phyloP scores from a whole-genome alignment of 2,329 filamentous ascomycete genomes.

The Dryadomyces sulphureus region DNA sequence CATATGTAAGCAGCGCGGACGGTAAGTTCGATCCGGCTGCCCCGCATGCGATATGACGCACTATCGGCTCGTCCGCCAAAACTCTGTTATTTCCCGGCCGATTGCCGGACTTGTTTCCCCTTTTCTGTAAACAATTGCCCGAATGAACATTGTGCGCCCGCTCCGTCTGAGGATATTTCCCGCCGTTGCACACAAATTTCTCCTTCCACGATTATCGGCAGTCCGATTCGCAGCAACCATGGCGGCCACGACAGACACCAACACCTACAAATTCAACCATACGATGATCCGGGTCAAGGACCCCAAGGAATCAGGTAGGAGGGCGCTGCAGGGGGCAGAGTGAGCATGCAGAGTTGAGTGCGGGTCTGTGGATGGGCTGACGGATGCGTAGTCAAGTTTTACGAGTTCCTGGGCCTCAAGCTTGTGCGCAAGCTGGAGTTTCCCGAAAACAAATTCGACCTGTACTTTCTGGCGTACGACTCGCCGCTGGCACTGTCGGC shows the following conservation, averaged over 20 bases:
- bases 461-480: constrained; percentile 92
- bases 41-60: background rate
- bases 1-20: no score
- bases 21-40: background rate
- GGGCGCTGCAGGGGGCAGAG: background rate
- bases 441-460: constrained; percentile 80
- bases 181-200: background rate
- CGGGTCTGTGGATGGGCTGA: background rate
- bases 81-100: background rate
- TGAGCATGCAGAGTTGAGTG: background rate
- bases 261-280: constrained; percentile 76
- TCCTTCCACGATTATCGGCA: background rate
- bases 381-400: constrained; percentile 58
- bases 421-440: constrained; percentile 67
- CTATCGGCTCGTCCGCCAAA: background rate
- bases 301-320: constrained; percentile 59
- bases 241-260: constrained; percentile 57
- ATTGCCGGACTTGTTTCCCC: background rate
- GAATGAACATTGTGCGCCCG: background rate
- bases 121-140: background rate
- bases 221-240: constrained; percentile 28
- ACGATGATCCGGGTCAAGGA: constrained; percentile 95
- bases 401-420: constrained; percentile 81
- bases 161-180: background rate
- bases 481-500: constrained; percentile 57